phyloP scores from a whole-genome alignment of 306 rosid species.

The Inga leiocalycina region DNA sequence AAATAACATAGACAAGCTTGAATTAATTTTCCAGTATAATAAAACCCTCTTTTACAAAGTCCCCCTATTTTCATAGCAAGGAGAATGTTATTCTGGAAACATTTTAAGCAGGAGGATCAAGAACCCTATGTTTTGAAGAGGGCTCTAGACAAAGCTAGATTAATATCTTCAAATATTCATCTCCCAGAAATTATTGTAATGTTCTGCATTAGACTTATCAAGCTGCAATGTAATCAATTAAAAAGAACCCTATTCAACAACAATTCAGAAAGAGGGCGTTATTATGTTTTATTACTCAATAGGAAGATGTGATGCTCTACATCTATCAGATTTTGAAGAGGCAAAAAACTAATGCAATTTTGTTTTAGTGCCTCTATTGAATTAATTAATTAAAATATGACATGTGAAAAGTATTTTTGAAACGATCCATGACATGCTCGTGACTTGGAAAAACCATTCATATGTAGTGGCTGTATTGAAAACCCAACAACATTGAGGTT shows the following conservation, averaged over 20 bases:
- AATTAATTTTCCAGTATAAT: conserved; percentile 18
- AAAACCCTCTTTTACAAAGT: conserved; percentile 10
- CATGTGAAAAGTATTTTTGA: background rate
- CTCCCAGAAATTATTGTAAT: background rate
- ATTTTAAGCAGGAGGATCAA: background rate
- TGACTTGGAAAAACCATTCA: background rate
- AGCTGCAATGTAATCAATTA: background rate
- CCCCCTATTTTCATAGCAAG: conserved; percentile 16
- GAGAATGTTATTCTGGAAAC: background rate
- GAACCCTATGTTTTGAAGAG: background rate
- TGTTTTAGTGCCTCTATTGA: background rate
- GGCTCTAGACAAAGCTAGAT: background rate
- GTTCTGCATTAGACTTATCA: background rate
- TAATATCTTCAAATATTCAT: background rate
- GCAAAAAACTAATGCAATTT: background rate
- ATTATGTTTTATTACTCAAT: conserved; percentile 6
- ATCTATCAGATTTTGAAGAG: conserved; percentile 16
- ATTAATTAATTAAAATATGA: background rate
- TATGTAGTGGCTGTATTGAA: background rate
- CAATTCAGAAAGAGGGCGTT: conserved; percentile 25
- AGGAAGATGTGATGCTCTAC: conserved; percentile 16
- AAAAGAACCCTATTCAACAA: background rate
- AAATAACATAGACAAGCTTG: conserved; percentile 25
- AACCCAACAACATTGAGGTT: background rate
- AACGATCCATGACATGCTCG: background rate